phyloP scores from a whole-genome alignment of 1,139 yeast species.

The Blastobotrys apis region DNA sequence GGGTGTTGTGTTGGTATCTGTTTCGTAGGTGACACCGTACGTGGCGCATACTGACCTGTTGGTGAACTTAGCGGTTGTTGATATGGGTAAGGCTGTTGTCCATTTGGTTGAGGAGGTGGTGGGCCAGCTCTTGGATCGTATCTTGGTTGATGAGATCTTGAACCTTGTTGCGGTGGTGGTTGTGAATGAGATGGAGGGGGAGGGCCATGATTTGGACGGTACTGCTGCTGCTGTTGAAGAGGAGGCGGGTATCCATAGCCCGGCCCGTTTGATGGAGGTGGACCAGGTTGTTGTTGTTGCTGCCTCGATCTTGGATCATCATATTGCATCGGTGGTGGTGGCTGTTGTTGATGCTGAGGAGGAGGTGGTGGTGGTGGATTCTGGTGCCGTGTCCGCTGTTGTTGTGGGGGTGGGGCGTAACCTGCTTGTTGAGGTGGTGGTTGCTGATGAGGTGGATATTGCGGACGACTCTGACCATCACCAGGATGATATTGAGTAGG shows the following conservation, averaged over 20 bases:
- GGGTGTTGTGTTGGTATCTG: background rate
- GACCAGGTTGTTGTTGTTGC: background rate
- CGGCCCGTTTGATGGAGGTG: background rate
- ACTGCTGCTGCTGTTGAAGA: slow-evolving; percentile 10
- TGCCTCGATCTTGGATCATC: no score
- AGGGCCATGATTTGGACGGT: slow-evolving; percentile 6
- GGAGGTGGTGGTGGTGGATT: background rate
- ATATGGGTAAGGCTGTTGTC: background rate
- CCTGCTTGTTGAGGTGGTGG: background rate
- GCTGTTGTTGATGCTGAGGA: slow-evolving; percentile 5
- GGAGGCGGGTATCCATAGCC: slow-evolving; percentile 6
- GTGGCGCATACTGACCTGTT: background rate
- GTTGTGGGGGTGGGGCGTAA: background rate
- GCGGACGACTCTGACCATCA: background rate
- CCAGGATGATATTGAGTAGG: background rate
- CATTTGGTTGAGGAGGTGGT: background rate
- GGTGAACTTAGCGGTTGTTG: background rate
- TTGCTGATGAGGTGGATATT: background rate
- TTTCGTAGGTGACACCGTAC: background rate
- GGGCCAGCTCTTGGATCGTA: background rate
- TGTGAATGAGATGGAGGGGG: slow-evolving; percentile 7
- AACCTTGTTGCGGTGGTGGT: background rate
- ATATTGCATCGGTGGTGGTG: slow-evolving; percentile 14
- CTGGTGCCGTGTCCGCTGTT: slow-evolving; percentile 1
- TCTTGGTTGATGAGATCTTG: background rate